Percentiles rank a stretch among this genome's conserved stretches.
Conservation (phyloP, 495 filamentous ascomycete genomes). For the Penicillium canescens region DNA sequence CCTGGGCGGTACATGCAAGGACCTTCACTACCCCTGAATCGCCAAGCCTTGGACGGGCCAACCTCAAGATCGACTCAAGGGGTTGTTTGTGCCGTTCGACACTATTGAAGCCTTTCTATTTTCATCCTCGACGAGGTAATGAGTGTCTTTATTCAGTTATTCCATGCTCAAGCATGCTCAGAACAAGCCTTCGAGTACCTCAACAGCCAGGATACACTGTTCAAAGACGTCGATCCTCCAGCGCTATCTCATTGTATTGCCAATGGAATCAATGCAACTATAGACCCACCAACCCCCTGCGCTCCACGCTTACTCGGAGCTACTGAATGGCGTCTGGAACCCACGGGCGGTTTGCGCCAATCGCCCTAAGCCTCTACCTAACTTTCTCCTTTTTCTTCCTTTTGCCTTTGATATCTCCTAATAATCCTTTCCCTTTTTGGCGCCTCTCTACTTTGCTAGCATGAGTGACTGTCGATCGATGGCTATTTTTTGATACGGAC, state of each 20-base stretch:
- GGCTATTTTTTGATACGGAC: constrained; percentile 29
- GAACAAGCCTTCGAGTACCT: background rate
- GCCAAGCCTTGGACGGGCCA: constrained; percentile 8
- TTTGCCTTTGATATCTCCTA: constrained; percentile 9
- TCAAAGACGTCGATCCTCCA: constrained; percentile 22
- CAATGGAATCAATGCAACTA: constrained; percentile 19
- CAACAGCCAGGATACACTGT: background rate
- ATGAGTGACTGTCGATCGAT: constrained; percentile 30
- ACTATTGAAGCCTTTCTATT: constrained; percentile 29
- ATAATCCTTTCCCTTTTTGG: constrained; percentile 26
- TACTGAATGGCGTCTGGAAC: constrained; percentile 17
- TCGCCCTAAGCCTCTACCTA: constrained; percentile 12
- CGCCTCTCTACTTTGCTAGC: constrained; percentile 15
- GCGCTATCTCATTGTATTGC: constrained; percentile 21
- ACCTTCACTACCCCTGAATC: constrained; percentile 17
- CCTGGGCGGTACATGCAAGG: background rate
- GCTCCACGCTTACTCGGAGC: constrained; percentile 19
- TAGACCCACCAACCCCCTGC: constrained; percentile 11
- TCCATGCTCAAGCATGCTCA: constrained; percentile 1
- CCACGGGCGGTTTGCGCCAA: constrained; percentile 28
- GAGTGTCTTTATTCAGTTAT: too few relatives aligned
- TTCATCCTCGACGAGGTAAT: background rate
- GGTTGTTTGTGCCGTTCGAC: constrained; percentile 3
- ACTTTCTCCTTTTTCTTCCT: constrained; percentile 18
- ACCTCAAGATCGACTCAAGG: constrained; percentile 29